A percentile compares a stretch with the other conserved stretches of the same genome.
Evolutionary conservation across 306 rosid species (phyloP).

Genomic region (Cercis canadensis): DNA sequence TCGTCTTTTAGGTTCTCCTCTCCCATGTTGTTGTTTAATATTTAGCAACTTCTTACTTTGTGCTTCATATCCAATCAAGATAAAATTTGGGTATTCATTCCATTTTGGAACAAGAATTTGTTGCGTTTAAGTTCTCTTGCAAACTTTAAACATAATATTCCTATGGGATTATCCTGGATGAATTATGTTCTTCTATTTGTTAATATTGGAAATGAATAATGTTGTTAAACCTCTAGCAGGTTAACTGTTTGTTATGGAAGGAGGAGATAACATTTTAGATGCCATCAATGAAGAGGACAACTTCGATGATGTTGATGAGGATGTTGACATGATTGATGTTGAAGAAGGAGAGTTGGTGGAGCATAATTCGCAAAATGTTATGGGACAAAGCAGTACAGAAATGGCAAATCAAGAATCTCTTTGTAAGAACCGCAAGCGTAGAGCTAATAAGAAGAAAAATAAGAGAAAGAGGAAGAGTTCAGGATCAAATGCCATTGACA

Average conservation of each 20-base stretch:
- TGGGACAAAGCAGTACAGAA: slow-evolving; percentile 37
- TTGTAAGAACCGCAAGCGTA: slow-evolving; percentile 47
- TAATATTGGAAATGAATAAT: background rate
- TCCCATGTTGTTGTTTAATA: no score
- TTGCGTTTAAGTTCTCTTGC: no score
- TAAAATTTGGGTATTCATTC: no score
- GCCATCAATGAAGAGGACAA: slow-evolving; percentile 61
- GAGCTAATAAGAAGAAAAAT: slow-evolving; percentile 68
- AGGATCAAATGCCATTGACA: slow-evolving; percentile 48
- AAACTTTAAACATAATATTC: no score
- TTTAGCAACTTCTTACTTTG: no score
- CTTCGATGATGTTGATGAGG: slow-evolving; percentile 49
- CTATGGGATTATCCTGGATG: no score
- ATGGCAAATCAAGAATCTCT: slow-evolving; percentile 40
- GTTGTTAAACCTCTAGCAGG: background rate
- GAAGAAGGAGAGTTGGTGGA: slow-evolving; percentile 88
- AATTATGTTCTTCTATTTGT: background rate
- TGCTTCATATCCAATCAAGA: no score
- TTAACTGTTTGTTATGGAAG: slow-evolving; percentile 54
- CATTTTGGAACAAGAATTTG: no score
- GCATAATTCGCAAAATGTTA: slow-evolving; percentile 28
- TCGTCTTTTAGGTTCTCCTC: no score
- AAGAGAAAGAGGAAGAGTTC: slow-evolving; percentile 53
- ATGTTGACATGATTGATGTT: slow-evolving; percentile 85
- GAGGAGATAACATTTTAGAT: slow-evolving; percentile 66